These are phyloP conservation scores for Aspergillus glaucus DNA, from an alignment of 2,329 filamentous ascomycete species.

Conservation along the genomic window DNA sequence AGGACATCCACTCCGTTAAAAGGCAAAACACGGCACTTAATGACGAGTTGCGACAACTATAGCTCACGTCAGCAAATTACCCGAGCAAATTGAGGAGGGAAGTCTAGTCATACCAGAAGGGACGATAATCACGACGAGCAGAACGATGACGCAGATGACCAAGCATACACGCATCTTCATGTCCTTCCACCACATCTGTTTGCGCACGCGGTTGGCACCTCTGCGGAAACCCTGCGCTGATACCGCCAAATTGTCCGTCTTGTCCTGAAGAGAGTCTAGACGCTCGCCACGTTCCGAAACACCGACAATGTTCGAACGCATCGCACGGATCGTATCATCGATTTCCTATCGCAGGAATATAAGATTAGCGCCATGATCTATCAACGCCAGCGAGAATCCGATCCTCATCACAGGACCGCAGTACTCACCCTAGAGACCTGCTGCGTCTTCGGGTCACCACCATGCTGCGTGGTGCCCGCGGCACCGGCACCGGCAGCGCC, in stretches of 20 bases:
- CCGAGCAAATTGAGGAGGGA: neutral
- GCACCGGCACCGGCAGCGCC: constrained; percentile 38
- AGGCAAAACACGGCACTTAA: constrained; percentile 24
- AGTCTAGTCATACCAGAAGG: constrained; percentile 64
- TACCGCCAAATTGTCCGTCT: constrained; percentile 84
- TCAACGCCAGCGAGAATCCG: neutral
- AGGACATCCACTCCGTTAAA: neutral
- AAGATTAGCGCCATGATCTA: constrained; percentile 1
- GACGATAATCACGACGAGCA: constrained; percentile 90
- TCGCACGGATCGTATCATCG: constrained; percentile 87
- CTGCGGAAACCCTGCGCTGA: constrained; percentile 94
- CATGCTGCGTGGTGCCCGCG: constrained; percentile 44
- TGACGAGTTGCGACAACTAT: constrained; percentile 41
- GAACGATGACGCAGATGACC: constrained; percentile 80
- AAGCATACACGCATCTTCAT: constrained; percentile 99
- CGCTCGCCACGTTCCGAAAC: constrained; percentile 87
- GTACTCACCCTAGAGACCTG: constrained; percentile 78
- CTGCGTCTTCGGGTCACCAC: constrained; percentile 60
- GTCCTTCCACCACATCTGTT: constrained; percentile 99
- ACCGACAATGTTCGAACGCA: constrained; percentile 97
- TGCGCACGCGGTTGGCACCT: constrained; percentile 91
- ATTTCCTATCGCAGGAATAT: constrained; percentile 66
- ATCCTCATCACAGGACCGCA: neutral
- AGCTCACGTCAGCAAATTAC: neutral
- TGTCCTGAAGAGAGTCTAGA: constrained; percentile 82